Evolutionary conservation across 2,329 filamentous ascomycete species (phyloP), one percentile per base, ranked within the genome.

Genomic region (Cryphonectria carpinicola): DNA sequence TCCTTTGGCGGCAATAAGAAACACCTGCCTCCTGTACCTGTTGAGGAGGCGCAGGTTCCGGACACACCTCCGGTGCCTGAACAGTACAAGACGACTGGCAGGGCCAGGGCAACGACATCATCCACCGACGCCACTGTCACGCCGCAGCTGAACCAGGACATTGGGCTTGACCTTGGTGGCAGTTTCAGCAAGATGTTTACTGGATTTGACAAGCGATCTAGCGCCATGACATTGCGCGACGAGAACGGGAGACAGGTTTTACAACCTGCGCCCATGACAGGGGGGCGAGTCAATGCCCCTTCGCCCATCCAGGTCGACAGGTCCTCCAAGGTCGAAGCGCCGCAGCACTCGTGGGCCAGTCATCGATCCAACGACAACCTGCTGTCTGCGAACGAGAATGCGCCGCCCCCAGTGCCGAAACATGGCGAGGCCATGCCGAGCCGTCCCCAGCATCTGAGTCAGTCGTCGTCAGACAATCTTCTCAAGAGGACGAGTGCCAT

Each of bases 1-100:
- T 89, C 88, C 3, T 89, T 90, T 76, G 87, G 87, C 35, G 84
- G 83, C 46, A 83, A 83, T 73, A 89, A 88, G 77, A 89, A 88
- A 76, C 78, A 82, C 63, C 67, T 81, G 25, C 77, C 81, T 6
- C 74, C 80, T 8, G 77, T 79, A 52, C 79, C 82, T 19, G 77
- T 78, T 17, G 79, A 80, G 37, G 79, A 84, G 46, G 78, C 80
- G 70, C 75, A 75, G n/a, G 75, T 75, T 41, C 77, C 80, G 19
- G 74, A 79, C 22, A 82, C 79, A 25, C 82, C 85, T 4, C 35
- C 79, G 81, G 43, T 76, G 72, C 62, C 79, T 79, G 72, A 78
- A 39, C 72, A 73, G 32, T 73, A 79, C 72, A 46, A 77, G 76
- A 64, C 74, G 76, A 64, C 74, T 72, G 70, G 78, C 70, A 78